Percentiles rank a stretch among this genome's conserved stretches.
phyloP scores from a whole-genome alignment of 164 flowering plant species.

The Nymphaea colorata region DNA sequence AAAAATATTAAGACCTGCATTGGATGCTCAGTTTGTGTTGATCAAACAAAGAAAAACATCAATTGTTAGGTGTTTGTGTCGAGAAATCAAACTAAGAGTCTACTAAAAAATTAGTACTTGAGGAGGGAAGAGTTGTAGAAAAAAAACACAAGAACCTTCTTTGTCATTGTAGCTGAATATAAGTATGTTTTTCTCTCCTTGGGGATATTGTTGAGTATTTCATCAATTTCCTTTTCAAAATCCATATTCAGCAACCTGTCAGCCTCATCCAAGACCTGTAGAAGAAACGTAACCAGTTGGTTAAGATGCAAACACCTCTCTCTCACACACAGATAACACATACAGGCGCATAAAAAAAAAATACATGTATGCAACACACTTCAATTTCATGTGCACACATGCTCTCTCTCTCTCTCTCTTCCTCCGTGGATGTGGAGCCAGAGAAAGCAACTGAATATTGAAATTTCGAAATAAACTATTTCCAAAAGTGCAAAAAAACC shows the following conservation, averaged over 20 bases:
- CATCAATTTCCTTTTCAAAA: constrained; percentile 81
- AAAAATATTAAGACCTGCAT: no score
- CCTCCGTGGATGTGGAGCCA: no score
- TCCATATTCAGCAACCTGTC: constrained; percentile 88
- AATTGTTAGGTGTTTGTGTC: not conserved
- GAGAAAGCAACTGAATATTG: no score
- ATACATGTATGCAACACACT: not conserved
- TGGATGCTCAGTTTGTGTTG: no score
- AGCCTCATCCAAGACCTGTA: constrained; percentile 95
- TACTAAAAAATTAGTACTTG: no score
- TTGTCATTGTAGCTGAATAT: constrained; percentile 97
- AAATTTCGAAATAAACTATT: no score
- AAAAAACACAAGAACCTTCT: constrained; percentile 41
- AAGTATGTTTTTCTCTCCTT: constrained; percentile 66
- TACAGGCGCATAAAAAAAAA: not conserved
- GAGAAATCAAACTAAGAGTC: no score
- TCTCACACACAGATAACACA: constrained; percentile 2
- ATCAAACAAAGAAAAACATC: no score
- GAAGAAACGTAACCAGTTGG: not conserved
- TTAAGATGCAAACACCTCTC: no score
- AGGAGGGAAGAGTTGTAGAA: not conserved
- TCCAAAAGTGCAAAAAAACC: no score
- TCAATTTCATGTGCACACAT: no score
- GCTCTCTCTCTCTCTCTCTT: no score
- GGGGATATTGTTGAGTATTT: constrained; percentile 66